Evolutionary conservation across 2,329 filamentous ascomycete species (phyloP), one percentile per base, ranked within the genome.

Genomic region (Calonectria montana): DNA sequence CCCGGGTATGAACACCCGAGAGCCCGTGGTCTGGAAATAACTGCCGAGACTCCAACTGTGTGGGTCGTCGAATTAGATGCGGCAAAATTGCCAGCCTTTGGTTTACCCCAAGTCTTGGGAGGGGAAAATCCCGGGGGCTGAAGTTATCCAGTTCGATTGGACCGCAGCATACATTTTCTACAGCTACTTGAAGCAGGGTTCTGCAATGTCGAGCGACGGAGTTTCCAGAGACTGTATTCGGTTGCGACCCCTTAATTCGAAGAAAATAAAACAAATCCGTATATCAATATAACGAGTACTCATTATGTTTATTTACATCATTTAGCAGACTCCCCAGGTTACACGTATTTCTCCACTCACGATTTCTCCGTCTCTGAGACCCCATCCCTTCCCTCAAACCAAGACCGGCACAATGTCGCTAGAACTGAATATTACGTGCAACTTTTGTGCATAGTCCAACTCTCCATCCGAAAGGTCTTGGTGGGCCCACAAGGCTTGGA

Each of bases 1-100:
- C 4, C 16, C 65, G 65, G 65, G 27, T 67, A 67, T 67, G 31
- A 7, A 67, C 31, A 67, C n/a, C 65, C 65, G 65, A 45, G 65
- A n/a, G 31, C 31, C 21, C 53, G 13, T 53, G 35, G 18, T 41
- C 18, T 29, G 65, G 37, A 62, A 27, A 27, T 23, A 41, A 47
- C 8, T 21, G 18, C 43, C 53, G 53, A 37, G 65, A 45, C 43
- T 18, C 29, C 29, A 61, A 27, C 55, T 8, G 43, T 31, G 65
- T 23, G 21, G 21, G 6, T 6, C 15, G 12, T 37, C 53, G 53
- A 59, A 59, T 59, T 18, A 61, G 65, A 48, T 37, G 16, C 25
- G 45, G 23, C 21, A 57, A 62, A 41, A 62, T 29, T 27, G 57
- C 45, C 57, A 62, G 57, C 57, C 53, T 59, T 35, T 12, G 21